Evolutionary conservation across 495 filamentous ascomycete genomes (phyloP).

Genomic region (Podospora fimiseda): DNA sequence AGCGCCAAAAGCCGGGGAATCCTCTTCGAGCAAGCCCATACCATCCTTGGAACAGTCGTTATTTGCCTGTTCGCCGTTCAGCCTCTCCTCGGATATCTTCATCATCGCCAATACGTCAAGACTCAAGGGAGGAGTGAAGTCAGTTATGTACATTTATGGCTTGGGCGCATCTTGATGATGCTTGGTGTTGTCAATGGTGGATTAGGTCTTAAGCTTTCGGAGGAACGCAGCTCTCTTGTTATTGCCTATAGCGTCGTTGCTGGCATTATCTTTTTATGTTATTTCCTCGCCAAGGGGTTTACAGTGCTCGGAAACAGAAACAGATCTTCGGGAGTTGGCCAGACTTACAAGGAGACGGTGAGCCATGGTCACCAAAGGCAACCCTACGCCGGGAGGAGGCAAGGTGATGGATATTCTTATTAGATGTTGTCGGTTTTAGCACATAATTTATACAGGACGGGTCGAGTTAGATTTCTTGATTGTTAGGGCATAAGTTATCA

Average conservation of each 20-base stretch:
- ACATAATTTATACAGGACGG: too few relatives aligned
- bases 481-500: not conserved
- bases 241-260: constrained; percentile 57
- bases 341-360: not conserved
- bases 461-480: too few relatives aligned
- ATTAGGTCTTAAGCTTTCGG: constrained; percentile 52
- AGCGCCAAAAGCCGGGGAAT: constrained; percentile 31
- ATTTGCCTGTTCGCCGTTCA: constrained; percentile 55
- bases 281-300: constrained; percentile 25
- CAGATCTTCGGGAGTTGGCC: not conserved
- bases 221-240: constrained; percentile 36
- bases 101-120: constrained; percentile 53
- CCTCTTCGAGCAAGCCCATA: constrained; percentile 37
- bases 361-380: constrained; percentile 1
- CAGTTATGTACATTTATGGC: constrained; percentile 64
- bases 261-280: constrained; percentile 44
- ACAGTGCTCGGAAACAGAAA: not conserved
- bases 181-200: constrained; percentile 70
- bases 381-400: constrained; percentile 3
- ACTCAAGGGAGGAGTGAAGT: constrained; percentile 43
- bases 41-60: constrained; percentile 54
- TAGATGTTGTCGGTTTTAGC: too few relatives aligned
- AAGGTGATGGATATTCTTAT: constrained; percentile 3
- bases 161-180: constrained; percentile 54
- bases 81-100: constrained; percentile 55